Base-by-base conservation (phyloP, 257 asterid species). In the Rhazya stricta region DNA sequence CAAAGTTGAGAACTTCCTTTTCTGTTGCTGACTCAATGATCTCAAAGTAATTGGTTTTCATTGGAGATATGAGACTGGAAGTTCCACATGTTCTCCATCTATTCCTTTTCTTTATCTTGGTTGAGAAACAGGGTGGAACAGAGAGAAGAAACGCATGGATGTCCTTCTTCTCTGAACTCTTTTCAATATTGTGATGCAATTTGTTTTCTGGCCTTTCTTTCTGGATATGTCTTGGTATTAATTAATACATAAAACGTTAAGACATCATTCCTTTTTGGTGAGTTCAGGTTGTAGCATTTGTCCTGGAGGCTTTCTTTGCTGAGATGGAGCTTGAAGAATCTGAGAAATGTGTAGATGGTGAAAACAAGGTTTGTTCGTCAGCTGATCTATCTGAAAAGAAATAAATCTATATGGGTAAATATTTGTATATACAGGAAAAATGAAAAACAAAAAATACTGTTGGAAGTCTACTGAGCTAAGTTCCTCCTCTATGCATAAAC, bases 221-320 rank as follows among this genome's bases (percentile, higher is more conserved):
- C 23, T 76, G 45, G 60, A 51, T 54, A 16, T 4, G 11, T 46
- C 46, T 8, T 54, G 36, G 58, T 30, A 8, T 46, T 10, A 36
- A 13, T 29, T 67, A 46, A 60, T 23, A 10, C 23, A 32, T 69
- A 18, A 69, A 43, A 58, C 13, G 21, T 56, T 73, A 43, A 74
- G 51, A 25, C 75, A 16, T 50, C 18, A 42, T 10, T 63, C 50
- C 50, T 65, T 63, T 78, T 71, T 56, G n/a, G 11, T 60, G 60
- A 50, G 58, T 78, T 77, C 91, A 94, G 99, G 95, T 94, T 83
- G 86, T 94, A 76, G 97, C 99, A 70, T 94, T 94, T 87, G 97
- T 94, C 76, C 86, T 92, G 94, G 99, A 94, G 85, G 99, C 99
- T 73, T 94, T 94, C 89, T 93, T 92, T 78, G 97, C 97, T 77